A percentile compares a stretch with the other conserved stretches of the same genome.
Conservation (phyloP, 208 protist genomes). For the Wallacemonas sp. region DNA sequence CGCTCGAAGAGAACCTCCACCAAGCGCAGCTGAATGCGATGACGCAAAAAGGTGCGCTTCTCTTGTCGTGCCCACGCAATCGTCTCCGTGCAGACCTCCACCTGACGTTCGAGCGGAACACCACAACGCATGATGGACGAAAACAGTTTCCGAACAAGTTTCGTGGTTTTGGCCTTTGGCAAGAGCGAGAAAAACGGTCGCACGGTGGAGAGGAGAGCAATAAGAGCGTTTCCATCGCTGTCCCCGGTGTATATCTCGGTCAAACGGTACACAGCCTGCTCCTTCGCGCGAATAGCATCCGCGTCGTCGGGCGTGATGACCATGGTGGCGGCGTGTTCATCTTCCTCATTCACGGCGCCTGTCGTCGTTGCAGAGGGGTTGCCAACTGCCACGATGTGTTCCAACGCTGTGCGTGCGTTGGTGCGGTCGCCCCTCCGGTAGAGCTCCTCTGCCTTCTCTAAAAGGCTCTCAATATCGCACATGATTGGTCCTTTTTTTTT, state of each 20-base stretch:
- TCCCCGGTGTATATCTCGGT: conserved; percentile 54
- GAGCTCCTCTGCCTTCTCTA: conserved; percentile 61
- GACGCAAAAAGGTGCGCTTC: conserved; percentile 96
- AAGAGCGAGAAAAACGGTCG: conserved; percentile 80
- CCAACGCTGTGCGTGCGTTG: conserved; percentile 46
- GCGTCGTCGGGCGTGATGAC: conserved; percentile 50
- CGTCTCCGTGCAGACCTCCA: conserved; percentile 91
- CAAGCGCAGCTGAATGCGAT: conserved; percentile 95
- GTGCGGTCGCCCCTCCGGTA: conserved; percentile 60
- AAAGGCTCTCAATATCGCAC: neutral
- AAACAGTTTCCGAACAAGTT: conserved; percentile 91
- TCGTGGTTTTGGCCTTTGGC: conserved; percentile 91
- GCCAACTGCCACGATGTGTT: conserved; percentile 41
- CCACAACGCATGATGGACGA: conserved; percentile 80
- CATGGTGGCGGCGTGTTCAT: neutral
- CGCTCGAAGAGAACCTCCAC: conserved; percentile 92
- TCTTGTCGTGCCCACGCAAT: conserved; percentile 96
- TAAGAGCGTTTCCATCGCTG: conserved; percentile 55
- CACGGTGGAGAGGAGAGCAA: conserved; percentile 60
- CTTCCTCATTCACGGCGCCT: conserved; percentile 10
- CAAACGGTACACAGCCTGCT: conserved; percentile 81
- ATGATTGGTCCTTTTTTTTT: neutral
- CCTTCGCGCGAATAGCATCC: conserved; percentile 70
- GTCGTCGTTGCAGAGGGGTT: neutral
- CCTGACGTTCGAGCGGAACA: conserved; percentile 78